Base-by-base conservation (phyloP, 2,329 filamentous ascomycete species). In the Cadophora luteo-olivacea region DNA sequence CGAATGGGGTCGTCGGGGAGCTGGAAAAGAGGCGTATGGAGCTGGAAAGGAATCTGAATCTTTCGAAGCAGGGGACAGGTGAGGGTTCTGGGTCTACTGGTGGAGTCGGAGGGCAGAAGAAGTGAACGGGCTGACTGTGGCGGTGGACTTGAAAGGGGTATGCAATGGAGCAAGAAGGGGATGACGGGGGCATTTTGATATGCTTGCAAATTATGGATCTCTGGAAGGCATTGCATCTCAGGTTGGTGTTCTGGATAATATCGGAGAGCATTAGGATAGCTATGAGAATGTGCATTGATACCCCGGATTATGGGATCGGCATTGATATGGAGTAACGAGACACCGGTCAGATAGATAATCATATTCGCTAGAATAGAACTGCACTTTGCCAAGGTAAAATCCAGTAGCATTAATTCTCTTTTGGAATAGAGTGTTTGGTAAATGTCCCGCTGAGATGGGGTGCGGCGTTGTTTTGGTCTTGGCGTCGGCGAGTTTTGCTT, bases 1-100 rank as follows among this genome's bases (percentile, higher is more conserved):
- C 64, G 11, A 55, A 25, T 45, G 65, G 70, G 11, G 45, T 25
- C 25, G 64, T 63, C 11, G 49, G 66, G 22, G 67, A 72, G 51
- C 52, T 72, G 1, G 70, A 72, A 52, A 63, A 62, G 2, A 70
- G 69, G 38, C 66, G 69, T n/a, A 61, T 51, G 32, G 70, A 70
- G 64, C 63, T 72, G 52, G 67, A 70, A 57, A 68, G 60, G 48
- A 69, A 69, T 60, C 63, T 72, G n/a, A 68, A 66, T 41, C 67
- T 45, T 45, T 32, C 66, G 55, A 33, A 57, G 38, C 22, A 57
- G 1, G 36, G 55, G n/a, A 54, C 41, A n/a, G n/a, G 36, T 14
- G 33, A 24, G 22, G 12, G n/a, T 8, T 41, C 33, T 41, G 32
- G 55, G 22, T 12, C 33, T 57, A 8, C 12, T 36, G 54, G 12